Base-by-base conservation (phyloP, 129 eudicot species). In the Flaveria brownii region DNA sequence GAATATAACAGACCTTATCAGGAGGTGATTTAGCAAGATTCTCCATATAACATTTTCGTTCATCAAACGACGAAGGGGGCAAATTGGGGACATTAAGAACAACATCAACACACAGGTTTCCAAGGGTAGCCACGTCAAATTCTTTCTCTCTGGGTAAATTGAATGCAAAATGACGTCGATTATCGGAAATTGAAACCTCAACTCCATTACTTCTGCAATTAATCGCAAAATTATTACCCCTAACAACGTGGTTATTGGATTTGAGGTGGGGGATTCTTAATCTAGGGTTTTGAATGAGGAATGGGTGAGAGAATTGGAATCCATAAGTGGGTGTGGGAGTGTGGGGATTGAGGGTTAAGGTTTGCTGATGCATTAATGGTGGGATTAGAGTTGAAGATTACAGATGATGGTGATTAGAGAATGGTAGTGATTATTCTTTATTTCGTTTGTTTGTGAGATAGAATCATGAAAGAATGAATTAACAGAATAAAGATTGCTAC, bases 101-200 rank as follows among this genome's bases (percentile, higher is more conserved):
- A 41, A 94, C 85, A 57, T 94, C 99, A 71, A 91, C 93, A 36
- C 99, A 91, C 8, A 94, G 86, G 62, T 94, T 91, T 6, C 96
- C 97, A 43, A 91, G 86, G 41, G 99, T 94, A 3, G 96, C 94
- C 11, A 94, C 90, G 61, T 94, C 99, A 56, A 84, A 75, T 4
- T 87, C 87, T 73, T 91, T 88, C 69, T 77, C 87, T 26, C 76
- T 74, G 25, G 80, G 52, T 52, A 72, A 78, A 71, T 30, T 75
- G 73, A 54, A 26, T 9, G 70, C 22, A n/a, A 82, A 67, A 52
- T 17, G 52, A 5, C 79, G 49, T 14, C 72, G 77, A 47, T 56
- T 76, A 8, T 74, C 85, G 22, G 86, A 71, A 13, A 81, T 60
- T 16, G 82, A 46, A 52, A 84, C 78, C 54, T 87, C 85, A 42